Percentiles rank a stretch among this genome's conserved stretches.
phyloP scores from a whole-genome alignment of 805 yeast genomes.

The Hanseniaspora meyeri region DNA sequence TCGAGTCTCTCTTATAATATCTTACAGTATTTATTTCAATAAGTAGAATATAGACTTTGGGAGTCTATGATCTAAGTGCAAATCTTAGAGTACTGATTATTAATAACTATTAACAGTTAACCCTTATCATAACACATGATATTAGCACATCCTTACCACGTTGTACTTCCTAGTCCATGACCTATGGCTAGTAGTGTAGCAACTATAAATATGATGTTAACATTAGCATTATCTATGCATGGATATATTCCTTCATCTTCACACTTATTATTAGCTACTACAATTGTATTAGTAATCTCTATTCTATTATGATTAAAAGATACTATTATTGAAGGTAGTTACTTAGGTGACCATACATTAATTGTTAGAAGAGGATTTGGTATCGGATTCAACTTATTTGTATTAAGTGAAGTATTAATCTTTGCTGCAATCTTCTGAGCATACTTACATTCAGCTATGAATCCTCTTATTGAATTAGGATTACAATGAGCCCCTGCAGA shows the following conservation, averaged over 20 bases:
- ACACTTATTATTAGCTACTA: constrained; percentile 16
- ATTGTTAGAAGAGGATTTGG: constrained; percentile 21
- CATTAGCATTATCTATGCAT: constrained; percentile 22
- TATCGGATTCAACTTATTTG: constrained; percentile 18
- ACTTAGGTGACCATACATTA: constrained; percentile 22
- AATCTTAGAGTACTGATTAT: not conserved
- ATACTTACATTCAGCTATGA: constrained; percentile 22
- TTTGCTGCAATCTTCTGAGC: constrained; percentile 20
- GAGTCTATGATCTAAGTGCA: not conserved
- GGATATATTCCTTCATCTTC: constrained; percentile 17
- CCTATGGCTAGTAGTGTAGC: constrained; percentile 21
- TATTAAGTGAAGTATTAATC: constrained; percentile 19
- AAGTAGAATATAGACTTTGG: not conserved
- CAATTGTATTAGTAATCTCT: constrained; percentile 16
- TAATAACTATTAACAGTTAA: not conserved
- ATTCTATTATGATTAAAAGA: constrained; percentile 22
- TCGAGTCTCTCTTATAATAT: not conserved
- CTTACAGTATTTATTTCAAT: not conserved
- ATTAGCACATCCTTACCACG: constrained; percentile 14
- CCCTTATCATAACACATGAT: not conserved
- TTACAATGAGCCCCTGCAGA: constrained; percentile 21
- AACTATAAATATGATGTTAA: constrained; percentile 21
- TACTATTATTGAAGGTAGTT: constrained; percentile 21
- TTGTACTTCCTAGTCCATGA: constrained; percentile 17
- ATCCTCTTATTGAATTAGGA: constrained; percentile 22